These are phyloP conservation scores for Lentinula edodes DNA, from an alignment of 768 basidiomycete species.

Conservation along the genomic window DNA sequence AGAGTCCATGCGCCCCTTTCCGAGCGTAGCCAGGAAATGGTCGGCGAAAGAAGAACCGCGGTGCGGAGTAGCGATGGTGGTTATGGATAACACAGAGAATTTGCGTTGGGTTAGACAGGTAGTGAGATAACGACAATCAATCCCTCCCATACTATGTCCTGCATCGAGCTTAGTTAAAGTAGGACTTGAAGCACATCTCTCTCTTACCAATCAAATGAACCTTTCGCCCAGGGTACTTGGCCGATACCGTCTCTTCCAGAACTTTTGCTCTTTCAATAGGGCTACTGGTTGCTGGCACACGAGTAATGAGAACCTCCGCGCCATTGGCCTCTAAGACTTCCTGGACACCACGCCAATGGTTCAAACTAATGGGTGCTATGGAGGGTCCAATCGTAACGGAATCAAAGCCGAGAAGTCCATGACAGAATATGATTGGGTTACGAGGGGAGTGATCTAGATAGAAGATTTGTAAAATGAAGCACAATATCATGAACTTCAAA, in stretches of 20 bases:
- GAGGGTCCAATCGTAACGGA: conserved; percentile 73
- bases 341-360: conserved; percentile 96
- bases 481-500: conserved; percentile 11
- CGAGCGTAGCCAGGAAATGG: conserved; percentile 77
- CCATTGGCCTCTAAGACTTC: conserved; percentile 89
- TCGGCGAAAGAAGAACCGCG: conserved; percentile 92
- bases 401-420: conserved; percentile 89
- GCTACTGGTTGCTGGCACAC: conserved; percentile 89
- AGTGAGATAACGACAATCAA: conserved; percentile 90
- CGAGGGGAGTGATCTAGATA: conserved; percentile 65
- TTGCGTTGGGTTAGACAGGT: conserved; percentile 67
- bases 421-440: conserved; percentile 91
- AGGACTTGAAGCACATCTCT: neutral
- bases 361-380: conserved; percentile 63
- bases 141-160: conserved; percentile 56
- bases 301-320: conserved; percentile 84
- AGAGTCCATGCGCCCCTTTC: conserved; percentile 58
- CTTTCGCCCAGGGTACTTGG: conserved; percentile 72
- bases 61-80: conserved; percentile 94
- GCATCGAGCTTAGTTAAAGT: conserved; percentile 6
- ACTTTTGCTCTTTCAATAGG: conserved; percentile 87
- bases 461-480: conserved; percentile 6
- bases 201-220: conserved; percentile 82
- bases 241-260: conserved; percentile 75
- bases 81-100: conserved; percentile 81